phyloP scores from a whole-genome alignment of 768 basidiomycete genomes.

The Boletus sp. region DNA sequence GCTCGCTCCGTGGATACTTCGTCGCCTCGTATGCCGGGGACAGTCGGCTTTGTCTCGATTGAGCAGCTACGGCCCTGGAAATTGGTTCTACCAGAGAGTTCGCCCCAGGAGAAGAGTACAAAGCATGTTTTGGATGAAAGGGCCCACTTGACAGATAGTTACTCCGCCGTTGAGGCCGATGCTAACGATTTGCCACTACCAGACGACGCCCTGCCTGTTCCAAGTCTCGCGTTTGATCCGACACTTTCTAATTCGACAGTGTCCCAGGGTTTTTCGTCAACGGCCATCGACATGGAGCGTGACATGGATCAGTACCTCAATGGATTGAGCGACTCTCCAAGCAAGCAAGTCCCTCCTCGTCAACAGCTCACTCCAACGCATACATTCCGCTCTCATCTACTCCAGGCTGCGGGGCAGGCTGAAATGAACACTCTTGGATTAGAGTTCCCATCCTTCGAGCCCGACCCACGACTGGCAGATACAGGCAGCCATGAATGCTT shows the following conservation, averaged over 20 bases:
- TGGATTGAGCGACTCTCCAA: conserved; percentile 24
- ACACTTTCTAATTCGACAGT: neutral
- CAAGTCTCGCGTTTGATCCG: neutral
- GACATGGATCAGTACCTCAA: conserved; percentile 31
- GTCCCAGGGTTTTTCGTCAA: neutral
- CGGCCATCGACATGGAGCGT: conserved; percentile 12
- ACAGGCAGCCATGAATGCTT: conserved; percentile 18
- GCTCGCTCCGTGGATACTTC: neutral
- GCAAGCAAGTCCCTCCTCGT: conserved; percentile 6
- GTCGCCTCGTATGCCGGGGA: conserved; percentile 7
- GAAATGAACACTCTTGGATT: conserved; percentile 1
- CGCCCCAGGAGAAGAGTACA: neutral
- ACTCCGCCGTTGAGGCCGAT: neutral
- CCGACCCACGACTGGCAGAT: conserved; percentile 7
- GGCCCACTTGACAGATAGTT: neutral
- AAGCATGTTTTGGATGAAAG: neutral
- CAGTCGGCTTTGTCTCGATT: conserved; percentile 7
- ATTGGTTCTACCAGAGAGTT: conserved; percentile 1
- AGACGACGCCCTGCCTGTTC: neutral
- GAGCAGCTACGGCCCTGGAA: conserved; percentile 18
- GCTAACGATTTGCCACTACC: neutral
- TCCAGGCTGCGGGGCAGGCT: neutral
- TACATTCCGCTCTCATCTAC: conserved; percentile 11
- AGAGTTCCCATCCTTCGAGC: conserved; percentile 4
- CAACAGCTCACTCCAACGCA: neutral